Conservation (phyloP, 169 alveolate genomes). For the Plasmodium chabaudi region DNA sequence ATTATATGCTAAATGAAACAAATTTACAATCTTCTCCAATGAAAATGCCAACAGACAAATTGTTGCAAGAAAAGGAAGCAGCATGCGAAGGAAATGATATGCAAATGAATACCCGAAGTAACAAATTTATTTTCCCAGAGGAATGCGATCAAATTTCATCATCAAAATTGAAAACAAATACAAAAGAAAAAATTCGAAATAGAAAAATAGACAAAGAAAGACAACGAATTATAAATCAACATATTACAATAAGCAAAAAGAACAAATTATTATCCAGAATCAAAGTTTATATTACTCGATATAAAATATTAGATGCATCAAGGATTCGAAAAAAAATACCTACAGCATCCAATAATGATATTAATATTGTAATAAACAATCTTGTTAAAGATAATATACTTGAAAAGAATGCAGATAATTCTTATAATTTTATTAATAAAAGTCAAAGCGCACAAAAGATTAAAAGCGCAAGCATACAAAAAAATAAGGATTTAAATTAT, state of each 20-base stretch:
- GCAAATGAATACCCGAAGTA: too few relatives aligned
- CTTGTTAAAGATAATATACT: slow-evolving; percentile 26
- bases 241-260: slow-evolving; percentile 19
- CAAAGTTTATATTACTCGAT: slow-evolving; percentile 26
- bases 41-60: too few relatives aligned
- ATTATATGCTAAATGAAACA: too few relatives aligned
- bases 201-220: too few relatives aligned
- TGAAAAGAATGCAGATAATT: slow-evolving; percentile 8
- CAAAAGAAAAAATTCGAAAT: neutral
- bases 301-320: slow-evolving; percentile 37
- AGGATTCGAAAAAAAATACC: slow-evolving; percentile 32
- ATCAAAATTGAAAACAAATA: neutral
- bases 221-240: too few relatives aligned
- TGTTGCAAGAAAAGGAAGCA: too few relatives aligned
- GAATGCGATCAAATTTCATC: neutral
- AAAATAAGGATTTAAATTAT: neutral
- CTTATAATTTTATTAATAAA: slow-evolving; percentile 26
- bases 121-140: too few relatives aligned
- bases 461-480: neutral
- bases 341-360: slow-evolving; percentile 32
- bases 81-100: too few relatives aligned
- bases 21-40: too few relatives aligned
- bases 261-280: slow-evolving; percentile 14
- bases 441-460: neutral
- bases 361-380: slow-evolving; percentile 33